Base-by-base conservation (phyloP, 1,284 basidiomycete genomes). In the Omphalotus olearius region DNA sequence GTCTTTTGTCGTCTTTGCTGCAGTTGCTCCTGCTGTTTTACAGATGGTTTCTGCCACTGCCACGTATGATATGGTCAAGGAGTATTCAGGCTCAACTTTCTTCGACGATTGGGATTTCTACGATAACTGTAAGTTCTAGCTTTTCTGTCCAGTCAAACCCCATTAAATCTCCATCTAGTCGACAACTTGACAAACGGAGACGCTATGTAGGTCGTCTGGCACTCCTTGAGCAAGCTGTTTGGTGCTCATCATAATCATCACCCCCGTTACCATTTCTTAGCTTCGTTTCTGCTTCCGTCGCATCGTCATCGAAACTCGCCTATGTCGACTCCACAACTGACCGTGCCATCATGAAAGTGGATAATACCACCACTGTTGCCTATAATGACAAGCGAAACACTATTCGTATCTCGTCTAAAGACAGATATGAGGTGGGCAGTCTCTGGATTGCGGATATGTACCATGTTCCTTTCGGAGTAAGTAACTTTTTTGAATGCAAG, bases 121-220 rank as follows among this genome's bases (percentile, higher is more conserved):
- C 48, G 67, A 76, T 40, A 43, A 75, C 45, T 78, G 80, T 76
- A 54, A 46, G 75, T 33, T 26, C 43, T 36, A 16, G 2, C 52
- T 39, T 30, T 30, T 44, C 4, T 26, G 35, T 14, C 11, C 47
- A 33, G 14, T 14, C 37, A 11, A 26, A 49, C 45, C 20, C 37
- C 23, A 4, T 45, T 36, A 37, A 30, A 44, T 30, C 16, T 14
- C 20, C 51, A 26, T 47, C n/a, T 56, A 86, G 83, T 69, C 52
- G 85, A 88, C 63, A 81, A 87, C 59, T 67, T 84, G 5, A 87
- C 83, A 35, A 85, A 85, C 57, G 88, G 88, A 47, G 82, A 91
- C 64, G 78, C 70, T 14, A 71, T 71, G 79, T 82, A 59, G 50
- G 69, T 62, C n/a, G 47, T 13, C 37, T 10, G 45, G 23, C 2